Percentiles rank a stretch among this genome's conserved stretches.
phyloP scores from a whole-genome alignment of 2,329 filamentous ascomycete genomes.

The Xylariaceae sp. region DNA sequence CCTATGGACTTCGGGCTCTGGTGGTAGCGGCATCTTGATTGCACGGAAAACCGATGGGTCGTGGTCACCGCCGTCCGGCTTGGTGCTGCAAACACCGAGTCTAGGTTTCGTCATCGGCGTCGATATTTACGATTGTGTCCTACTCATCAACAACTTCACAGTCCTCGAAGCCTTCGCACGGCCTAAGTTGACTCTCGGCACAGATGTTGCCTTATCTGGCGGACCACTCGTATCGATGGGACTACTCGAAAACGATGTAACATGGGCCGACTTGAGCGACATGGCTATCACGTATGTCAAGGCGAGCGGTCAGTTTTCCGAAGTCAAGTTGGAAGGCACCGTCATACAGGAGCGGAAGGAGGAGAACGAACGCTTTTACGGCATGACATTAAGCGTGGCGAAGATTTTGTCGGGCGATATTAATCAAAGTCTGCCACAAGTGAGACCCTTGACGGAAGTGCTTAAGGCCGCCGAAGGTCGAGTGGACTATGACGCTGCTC shows the following conservation, averaged over 20 bases:
- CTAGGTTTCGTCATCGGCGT: conserved; percentile 87
- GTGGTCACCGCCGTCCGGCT: conserved; percentile 88
- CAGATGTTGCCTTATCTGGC: conserved; percentile 69
- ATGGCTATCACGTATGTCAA: conserved; percentile 56
- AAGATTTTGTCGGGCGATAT: conserved; percentile 55
- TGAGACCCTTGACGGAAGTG: conserved; percentile 66
- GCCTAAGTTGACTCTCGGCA: conserved; percentile 71
- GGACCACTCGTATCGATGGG: conserved; percentile 64
- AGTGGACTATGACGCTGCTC: conserved; percentile 61
- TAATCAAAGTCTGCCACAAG: conserved; percentile 49
- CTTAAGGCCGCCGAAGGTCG: conserved; percentile 85
- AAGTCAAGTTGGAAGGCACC: conserved; percentile 52
- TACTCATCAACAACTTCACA: conserved; percentile 83
- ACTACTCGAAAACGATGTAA: conserved; percentile 45
- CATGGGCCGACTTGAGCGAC: conserved; percentile 49
- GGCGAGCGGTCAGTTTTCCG: conserved; percentile 50
- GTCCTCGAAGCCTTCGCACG: conserved; percentile 81
- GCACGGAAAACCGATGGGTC: conserved; percentile 78
- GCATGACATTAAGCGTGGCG: conserved; percentile 45
- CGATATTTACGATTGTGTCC: conserved; percentile 92
- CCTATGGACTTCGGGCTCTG: conserved; percentile 84
- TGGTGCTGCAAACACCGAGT: conserved; percentile 83
- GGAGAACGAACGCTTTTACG: conserved; percentile 57
- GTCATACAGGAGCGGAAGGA: conserved; percentile 52
- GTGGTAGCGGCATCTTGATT: conserved; percentile 81